Evolutionary conservation across 805 yeast genomes (phyloP).

Genomic region (Candida parachauliodes): DNA sequence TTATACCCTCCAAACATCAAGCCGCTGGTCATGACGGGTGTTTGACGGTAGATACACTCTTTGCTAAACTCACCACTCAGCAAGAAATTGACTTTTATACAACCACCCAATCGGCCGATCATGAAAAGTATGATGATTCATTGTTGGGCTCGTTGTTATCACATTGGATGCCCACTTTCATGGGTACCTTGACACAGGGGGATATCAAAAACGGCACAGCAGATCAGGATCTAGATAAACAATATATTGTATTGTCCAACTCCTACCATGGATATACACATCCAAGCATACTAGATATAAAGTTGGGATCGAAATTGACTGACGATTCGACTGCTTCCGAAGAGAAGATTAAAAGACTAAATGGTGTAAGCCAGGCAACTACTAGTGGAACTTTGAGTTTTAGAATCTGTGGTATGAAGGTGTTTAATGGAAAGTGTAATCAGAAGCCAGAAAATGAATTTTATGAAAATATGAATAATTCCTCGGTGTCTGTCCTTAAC

Average conservation of each 20-base stretch:
- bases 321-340: conserved; percentile 52
- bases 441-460: conserved; percentile 12
- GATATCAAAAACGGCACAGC: conserved; percentile 9
- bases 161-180: conserved; percentile 62
- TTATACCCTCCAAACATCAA: conserved; percentile 50
- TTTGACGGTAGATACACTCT: conserved; percentile 50
- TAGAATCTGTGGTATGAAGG: conserved; percentile 86
- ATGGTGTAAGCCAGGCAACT: conserved; percentile 61
- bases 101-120: conserved; percentile 18
- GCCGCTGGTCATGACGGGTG: conserved; percentile 95
- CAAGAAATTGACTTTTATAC: conserved; percentile 79
- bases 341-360: conserved; percentile 63
- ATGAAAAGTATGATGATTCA: conserved; percentile 16
- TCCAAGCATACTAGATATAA: conserved; percentile 81
- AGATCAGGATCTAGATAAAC: conserved; percentile 12
- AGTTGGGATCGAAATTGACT: conserved; percentile 68
- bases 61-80: conserved; percentile 62
- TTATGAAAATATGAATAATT: conserved; percentile 15
- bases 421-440: conserved; percentile 23
- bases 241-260: conserved; percentile 69
- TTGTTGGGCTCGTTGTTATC: conserved; percentile 30
- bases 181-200: conserved; percentile 58
- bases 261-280: conserved; percentile 52
- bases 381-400: conserved; percentile 77
- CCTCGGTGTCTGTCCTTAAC: conserved; percentile 13